phyloP scores from a whole-genome alignment of 1,139 yeast species.

The Blastobotrys elegans region DNA sequence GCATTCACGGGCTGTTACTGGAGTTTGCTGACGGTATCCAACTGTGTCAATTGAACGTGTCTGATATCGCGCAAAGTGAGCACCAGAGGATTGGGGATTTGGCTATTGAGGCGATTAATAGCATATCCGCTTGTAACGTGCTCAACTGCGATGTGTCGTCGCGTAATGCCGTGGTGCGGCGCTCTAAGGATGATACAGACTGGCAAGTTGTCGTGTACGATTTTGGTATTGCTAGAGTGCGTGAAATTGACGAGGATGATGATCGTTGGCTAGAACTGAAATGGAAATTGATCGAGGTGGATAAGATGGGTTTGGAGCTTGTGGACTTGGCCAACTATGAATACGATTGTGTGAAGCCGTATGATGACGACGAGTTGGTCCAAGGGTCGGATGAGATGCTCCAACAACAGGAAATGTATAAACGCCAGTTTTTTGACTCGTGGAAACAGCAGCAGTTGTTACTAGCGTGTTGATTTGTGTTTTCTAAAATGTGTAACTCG shows the following conservation, averaged over 20 bases:
- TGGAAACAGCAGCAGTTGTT: background rate
- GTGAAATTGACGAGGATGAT: conserved; percentile 5
- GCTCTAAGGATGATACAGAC: background rate
- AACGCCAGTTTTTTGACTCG: conserved; percentile 5
- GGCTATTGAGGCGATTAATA: conserved; percentile 7
- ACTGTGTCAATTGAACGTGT: background rate
- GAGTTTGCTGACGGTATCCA: conserved; percentile 8
- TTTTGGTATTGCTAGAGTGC: conserved; percentile 12
- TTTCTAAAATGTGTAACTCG: background rate
- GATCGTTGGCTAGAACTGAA: conserved; percentile 10
- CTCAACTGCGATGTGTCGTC: conserved; percentile 12
- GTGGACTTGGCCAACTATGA: conserved; percentile 10
- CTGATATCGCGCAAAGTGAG: conserved; percentile 1
- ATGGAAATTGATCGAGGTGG: conserved; percentile 10
- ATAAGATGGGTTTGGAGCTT: conserved; percentile 11
- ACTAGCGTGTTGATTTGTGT: background rate
- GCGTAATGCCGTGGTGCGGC: conserved; percentile 8
- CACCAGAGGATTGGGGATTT: conserved; percentile 11
- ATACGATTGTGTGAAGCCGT: conserved; percentile 11
- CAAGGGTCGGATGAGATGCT: background rate
- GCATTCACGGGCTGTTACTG: conserved; percentile 5
- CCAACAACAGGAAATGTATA: conserved; percentile 8
- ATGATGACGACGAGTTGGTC: conserved; percentile 8
- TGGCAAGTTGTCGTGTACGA: conserved; percentile 10
- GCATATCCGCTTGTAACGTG: conserved; percentile 4